Evolutionary conservation across 2,329 filamentous ascomycete species (phyloP).

Genomic region (Neonectria neomacrospora): DNA sequence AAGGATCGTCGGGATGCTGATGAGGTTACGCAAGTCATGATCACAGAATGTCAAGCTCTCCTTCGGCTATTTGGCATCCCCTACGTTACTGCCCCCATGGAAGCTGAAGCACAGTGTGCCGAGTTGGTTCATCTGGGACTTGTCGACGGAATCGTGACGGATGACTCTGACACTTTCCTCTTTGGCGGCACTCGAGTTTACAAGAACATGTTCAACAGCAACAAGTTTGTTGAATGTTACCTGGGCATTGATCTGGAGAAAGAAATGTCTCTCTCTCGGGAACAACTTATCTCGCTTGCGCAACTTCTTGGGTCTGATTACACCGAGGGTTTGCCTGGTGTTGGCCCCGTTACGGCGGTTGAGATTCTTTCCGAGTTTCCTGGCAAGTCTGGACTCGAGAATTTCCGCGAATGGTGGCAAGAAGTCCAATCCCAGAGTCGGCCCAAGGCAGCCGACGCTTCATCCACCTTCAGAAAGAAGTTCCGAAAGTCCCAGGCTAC

Average conservation of each 20-base stretch:
- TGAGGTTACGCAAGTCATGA: conserved; percentile 96
- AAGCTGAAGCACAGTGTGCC: conserved; percentile 97
- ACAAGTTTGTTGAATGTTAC: conserved; percentile 98
- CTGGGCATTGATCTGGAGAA: conserved; percentile 84
- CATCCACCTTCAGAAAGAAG: conserved; percentile 79
- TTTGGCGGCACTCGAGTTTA: conserved; percentile 97
- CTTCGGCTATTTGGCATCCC: conserved; percentile 91
- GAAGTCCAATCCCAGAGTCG: conserved; percentile 77
- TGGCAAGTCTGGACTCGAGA: conserved; percentile 67
- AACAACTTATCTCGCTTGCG: conserved; percentile 88
- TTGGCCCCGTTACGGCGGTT: conserved; percentile 93
- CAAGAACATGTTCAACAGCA: conserved; percentile 99
- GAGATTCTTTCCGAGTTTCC: conserved; percentile 94
- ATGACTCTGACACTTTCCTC: conserved; percentile 95
- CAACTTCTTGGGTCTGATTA: conserved; percentile 95
- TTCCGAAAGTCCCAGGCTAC: conserved; percentile 82
- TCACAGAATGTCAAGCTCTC: conserved; percentile 92
- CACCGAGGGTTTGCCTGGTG: conserved; percentile 88
- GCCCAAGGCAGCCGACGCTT: conserved; percentile 69
- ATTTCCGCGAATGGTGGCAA: conserved; percentile 90
- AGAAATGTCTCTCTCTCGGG: conserved; percentile 87
- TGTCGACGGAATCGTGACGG: conserved; percentile 97
- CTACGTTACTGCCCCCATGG: conserved; percentile 98
- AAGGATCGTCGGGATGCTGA: conserved; percentile 96
- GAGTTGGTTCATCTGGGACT: conserved; percentile 87